Conservation (phyloP, 108 stramenopile genomes). For the Nannochloropsis granulata region DNA sequence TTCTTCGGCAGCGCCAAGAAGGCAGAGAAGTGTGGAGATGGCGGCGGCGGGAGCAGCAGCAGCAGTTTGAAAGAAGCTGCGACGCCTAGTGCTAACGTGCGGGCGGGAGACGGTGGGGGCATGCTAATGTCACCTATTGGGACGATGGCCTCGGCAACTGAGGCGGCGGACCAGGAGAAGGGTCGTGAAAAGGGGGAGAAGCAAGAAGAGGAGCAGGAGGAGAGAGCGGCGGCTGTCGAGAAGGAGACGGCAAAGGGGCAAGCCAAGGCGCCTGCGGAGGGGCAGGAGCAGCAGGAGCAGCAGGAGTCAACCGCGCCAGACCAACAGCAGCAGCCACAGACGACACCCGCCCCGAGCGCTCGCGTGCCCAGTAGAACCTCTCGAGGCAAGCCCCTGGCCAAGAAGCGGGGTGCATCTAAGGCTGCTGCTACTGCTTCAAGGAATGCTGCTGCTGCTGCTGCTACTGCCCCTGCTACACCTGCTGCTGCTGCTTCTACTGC, state of each 20-base stretch:
- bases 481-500: background rate
- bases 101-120: background rate
- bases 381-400: background rate
- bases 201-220: background rate
- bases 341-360: background rate
- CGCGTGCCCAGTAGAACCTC: background rate
- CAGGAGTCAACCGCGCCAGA: background rate
- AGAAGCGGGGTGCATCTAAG: background rate
- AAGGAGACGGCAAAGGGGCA: background rate
- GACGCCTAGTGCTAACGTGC: background rate
- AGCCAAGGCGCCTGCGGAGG: background rate
- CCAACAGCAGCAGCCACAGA: background rate
- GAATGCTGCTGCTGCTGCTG: background rate
- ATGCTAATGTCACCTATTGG: background rate
- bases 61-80: background rate
- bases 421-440: background rate
- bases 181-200: background rate
- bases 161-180: background rate
- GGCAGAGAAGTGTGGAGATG: background rate
- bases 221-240: background rate
- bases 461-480: background rate
- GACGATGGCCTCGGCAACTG: background rate
- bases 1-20: background rate
- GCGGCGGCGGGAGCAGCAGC: background rate
- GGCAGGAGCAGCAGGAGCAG: background rate